Evolutionary conservation across 2,329 filamentous ascomycete genomes (phyloP).

Genomic region (Cytospora piceae): DNA sequence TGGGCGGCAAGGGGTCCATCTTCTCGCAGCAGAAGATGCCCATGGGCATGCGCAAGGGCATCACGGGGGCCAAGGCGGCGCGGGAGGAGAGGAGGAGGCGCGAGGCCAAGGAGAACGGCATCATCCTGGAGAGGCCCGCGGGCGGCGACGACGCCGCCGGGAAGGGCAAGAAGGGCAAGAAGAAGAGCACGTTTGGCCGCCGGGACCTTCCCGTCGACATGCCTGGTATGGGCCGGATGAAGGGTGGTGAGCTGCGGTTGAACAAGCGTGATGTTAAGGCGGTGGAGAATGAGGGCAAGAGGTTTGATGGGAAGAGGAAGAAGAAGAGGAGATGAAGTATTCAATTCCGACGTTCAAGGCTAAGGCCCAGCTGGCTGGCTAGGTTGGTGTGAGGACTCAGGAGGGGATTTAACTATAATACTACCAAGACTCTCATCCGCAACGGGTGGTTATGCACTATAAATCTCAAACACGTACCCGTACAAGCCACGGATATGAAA

Average conservation of each 20-base stretch:
- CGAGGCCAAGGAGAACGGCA: slow-evolving; percentile 87
- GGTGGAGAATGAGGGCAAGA: slow-evolving; percentile 70
- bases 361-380: no score
- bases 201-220: slow-evolving; percentile 65
- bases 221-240: slow-evolving; percentile 79
- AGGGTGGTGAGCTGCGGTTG: slow-evolving; percentile 76
- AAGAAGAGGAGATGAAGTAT: slow-evolving; percentile 41
- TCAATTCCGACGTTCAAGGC: background rate
- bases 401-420: background rate
- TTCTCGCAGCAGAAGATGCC: slow-evolving; percentile 86
- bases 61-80: slow-evolving; percentile 65
- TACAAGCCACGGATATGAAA: background rate
- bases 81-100: slow-evolving; percentile 72
- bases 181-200: slow-evolving; percentile 50
- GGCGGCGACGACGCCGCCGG: slow-evolving; percentile 40
- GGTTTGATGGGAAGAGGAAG: slow-evolving; percentile 40
- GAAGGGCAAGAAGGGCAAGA: slow-evolving; percentile 44
- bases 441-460: background rate
- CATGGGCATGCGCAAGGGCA: slow-evolving; percentile 84
- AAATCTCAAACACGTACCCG: background rate
- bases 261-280: slow-evolving; percentile 75
- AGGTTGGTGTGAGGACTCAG: no score
- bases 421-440: background rate
- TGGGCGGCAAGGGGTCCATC: slow-evolving; percentile 77
- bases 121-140: slow-evolving; percentile 72